phyloP scores from a whole-genome alignment of 225 moss, liverwort and hornwort species.

The Straminergon stramineum region DNA sequence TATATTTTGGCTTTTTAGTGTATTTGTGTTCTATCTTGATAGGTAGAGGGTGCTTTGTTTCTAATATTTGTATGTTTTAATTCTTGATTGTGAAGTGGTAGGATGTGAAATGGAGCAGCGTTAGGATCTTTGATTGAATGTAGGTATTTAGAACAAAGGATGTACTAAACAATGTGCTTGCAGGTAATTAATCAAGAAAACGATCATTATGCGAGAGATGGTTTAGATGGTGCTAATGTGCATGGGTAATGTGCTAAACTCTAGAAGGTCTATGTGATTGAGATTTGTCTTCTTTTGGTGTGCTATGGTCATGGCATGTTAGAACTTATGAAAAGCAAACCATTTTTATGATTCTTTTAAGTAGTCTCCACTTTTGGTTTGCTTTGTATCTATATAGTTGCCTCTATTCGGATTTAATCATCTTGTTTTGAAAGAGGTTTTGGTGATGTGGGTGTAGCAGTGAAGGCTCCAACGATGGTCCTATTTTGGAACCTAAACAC shows the following conservation, averaged over 20 bases:
- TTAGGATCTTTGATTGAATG: too few species aligned
- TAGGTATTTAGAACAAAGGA: too few species aligned
- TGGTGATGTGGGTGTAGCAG: not conserved
- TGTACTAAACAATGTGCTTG: too few species aligned
- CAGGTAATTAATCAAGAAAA: not conserved
- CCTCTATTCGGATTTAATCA: not conserved
- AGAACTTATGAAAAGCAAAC: not conserved
- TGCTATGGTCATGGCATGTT: not conserved
- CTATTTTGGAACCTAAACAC: not conserved
- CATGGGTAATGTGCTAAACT: not conserved
- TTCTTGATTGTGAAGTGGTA: too few species aligned
- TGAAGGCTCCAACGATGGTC: not conserved
- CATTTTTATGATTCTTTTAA: not conserved
- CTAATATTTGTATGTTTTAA: too few species aligned
- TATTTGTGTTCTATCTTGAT: too few species aligned
- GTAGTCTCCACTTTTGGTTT: not conserved
- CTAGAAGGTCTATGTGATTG: rapidly evolving
- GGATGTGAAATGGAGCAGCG: too few species aligned
- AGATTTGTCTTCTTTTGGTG: not conserved
- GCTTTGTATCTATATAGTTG: not conserved
- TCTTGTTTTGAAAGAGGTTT: not conserved
- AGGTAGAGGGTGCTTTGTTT: too few species aligned
- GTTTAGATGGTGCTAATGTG: not conserved
- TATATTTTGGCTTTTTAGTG: too few species aligned
- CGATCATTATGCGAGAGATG: not conserved